Conservation (phyloP, 169 alveolate species). For the Besnoitia besnoiti region DNA sequence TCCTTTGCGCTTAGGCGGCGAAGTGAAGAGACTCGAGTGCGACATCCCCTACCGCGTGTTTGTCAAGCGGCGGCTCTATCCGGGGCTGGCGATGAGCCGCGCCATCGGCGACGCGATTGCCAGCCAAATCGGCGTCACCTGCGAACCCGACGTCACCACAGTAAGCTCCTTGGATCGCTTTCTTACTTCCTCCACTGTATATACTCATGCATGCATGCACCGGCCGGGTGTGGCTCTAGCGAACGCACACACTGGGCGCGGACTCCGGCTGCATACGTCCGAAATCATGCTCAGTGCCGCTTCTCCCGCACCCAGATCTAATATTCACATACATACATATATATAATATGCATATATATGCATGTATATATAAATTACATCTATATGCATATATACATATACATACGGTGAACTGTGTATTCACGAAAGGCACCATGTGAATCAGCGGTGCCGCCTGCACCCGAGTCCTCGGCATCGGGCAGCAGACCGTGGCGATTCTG, state of each 20-base stretch:
- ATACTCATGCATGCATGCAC: too few species aligned
- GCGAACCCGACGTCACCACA: conserved; percentile 12
- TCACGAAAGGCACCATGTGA: too few species aligned
- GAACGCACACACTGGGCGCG: too few species aligned
- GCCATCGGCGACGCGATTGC: conserved; percentile 41
- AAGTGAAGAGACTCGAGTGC: conserved; percentile 81
- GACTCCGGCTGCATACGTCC: too few species aligned
- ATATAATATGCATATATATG: background rate
- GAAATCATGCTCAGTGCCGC: too few species aligned
- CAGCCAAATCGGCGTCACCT: conserved; percentile 34
- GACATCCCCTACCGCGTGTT: conserved; percentile 88
- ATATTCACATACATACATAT: background rate
- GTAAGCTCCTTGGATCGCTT: too few species aligned
- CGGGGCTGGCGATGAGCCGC: conserved; percentile 56
- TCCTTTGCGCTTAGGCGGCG: conserved; percentile 79
- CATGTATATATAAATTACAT: background rate
- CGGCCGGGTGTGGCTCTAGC: too few species aligned
- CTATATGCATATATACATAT: background rate
- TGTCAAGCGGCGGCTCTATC: conserved; percentile 72
- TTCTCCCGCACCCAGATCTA: background rate
- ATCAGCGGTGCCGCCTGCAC: too few species aligned
- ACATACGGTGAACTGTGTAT: too few species aligned
- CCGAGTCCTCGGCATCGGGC: too few species aligned
- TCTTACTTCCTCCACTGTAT: too few species aligned
- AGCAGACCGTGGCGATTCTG: too few species aligned